A percentile compares a stretch with the other conserved stretches of the same genome.
Conservation (phyloP, 2,329 filamentous ascomycete species). For the Aspergillus awamori region DNA sequence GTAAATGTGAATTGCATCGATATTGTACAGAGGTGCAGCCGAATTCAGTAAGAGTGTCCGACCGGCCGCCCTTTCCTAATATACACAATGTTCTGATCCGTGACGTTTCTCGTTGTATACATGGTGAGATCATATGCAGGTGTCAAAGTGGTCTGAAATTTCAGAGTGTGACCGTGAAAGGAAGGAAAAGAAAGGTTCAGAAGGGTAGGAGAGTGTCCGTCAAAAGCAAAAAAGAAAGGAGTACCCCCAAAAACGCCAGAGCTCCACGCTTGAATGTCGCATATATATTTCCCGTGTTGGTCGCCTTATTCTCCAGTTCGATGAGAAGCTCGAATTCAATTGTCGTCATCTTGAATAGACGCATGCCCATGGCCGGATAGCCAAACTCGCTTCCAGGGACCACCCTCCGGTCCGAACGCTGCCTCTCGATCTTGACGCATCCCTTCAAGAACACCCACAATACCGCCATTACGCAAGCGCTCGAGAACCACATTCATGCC, state of each 20-base stretch:
- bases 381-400: constrained; percentile 48
- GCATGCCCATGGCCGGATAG: constrained; percentile 35
- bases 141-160: constrained; percentile 11
- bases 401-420: constrained; percentile 38
- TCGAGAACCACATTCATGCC: constrained; percentile 69
- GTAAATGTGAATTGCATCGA: constrained; percentile 6
- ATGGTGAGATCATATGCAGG: constrained; percentile 21
- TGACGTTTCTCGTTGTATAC: constrained; percentile 19
- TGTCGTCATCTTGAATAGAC: constrained; percentile 33
- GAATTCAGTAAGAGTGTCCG: constrained; percentile 7
- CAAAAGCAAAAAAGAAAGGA: constrained; percentile 13
- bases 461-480: constrained; percentile 64
- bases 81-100: constrained; percentile 22
- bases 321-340: constrained; percentile 19
- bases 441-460: constrained; percentile 70
- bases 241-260: constrained; percentile 26
- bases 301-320: neutral
- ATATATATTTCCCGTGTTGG: constrained; percentile 17
- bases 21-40: constrained; percentile 24
- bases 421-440: constrained; percentile 65
- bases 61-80: constrained; percentile 18
- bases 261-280: constrained; percentile 30
- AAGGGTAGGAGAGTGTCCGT: constrained; percentile 27
- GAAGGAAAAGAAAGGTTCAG: constrained; percentile 12
- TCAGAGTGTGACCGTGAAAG: neutral